A percentile compares a stretch with the other conserved stretches of the same genome.
These are phyloP conservation scores for Curvularia spicifera DNA, from an alignment of 2,329 filamentous ascomycete genomes.

Conservation along the genomic window DNA sequence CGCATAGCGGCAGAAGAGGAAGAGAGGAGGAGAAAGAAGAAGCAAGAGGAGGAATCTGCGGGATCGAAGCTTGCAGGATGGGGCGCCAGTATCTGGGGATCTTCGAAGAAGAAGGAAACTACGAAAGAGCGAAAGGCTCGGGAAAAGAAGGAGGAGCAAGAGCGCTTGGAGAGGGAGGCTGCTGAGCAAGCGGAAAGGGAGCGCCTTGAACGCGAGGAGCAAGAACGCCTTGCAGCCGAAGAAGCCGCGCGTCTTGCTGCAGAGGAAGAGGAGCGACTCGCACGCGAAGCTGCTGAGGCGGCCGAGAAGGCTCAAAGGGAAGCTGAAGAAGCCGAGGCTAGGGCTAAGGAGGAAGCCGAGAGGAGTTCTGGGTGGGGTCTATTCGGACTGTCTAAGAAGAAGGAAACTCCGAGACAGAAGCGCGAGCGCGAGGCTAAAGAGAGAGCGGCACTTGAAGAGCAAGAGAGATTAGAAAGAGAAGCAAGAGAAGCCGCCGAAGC, in stretches of 20 bases:
- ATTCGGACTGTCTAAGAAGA: conserved; percentile 43
- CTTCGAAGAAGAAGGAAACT: conserved; percentile 49
- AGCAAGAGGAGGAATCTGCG: conserved; percentile 30
- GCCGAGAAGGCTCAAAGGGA: conserved; percentile 29
- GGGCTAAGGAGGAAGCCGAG: conserved; percentile 28
- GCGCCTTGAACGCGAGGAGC: conserved; percentile 33
- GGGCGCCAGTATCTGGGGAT: conserved; percentile 34
- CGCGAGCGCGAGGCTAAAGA: conserved; percentile 39
- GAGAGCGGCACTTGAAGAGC: conserved; percentile 38
- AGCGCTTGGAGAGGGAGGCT: conserved; percentile 19
- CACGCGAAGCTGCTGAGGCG: conserved; percentile 44
- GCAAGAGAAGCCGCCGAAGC: conserved; percentile 28
- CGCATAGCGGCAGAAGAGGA: conserved; percentile 32
- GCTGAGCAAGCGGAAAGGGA: conserved; percentile 34
- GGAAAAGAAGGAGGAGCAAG: conserved; percentile 47
- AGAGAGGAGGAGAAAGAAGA: conserved; percentile 24
- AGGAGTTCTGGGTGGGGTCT: conserved; percentile 35
- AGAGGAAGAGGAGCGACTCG: conserved; percentile 37
- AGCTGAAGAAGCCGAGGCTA: conserved; percentile 28
- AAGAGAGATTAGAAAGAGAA: conserved; percentile 37
- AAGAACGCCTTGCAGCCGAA: conserved; percentile 41
- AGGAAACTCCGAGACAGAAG: conserved; percentile 39
- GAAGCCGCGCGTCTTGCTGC: conserved; percentile 37
- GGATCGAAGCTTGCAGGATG: conserved; percentile 42
- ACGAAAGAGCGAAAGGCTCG: conserved; percentile 41